Evolutionary conservation across 495 filamentous ascomycete genomes (phyloP).

Genomic region (Zalerion maritima): DNA sequence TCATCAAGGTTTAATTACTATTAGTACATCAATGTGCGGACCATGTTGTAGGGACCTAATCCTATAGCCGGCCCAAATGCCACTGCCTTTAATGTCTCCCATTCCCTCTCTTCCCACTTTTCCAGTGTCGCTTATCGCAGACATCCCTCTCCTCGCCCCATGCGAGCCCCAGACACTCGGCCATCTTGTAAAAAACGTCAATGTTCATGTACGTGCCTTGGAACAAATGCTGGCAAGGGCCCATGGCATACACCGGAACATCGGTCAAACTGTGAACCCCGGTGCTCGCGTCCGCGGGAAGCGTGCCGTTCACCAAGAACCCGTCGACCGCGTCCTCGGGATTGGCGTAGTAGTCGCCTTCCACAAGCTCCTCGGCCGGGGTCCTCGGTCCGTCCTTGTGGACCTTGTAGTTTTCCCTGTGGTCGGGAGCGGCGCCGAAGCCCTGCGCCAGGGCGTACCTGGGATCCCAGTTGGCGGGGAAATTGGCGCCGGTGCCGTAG

Average conservation of each 20-base stretch:
- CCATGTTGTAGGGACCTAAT: too few species aligned
- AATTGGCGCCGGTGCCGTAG: slow-evolving; percentile 51
- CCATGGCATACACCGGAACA: slow-evolving; percentile 57
- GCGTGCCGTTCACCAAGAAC: slow-evolving; percentile 52
- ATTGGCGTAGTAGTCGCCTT: slow-evolving; percentile 42
- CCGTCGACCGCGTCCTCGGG: slow-evolving; percentile 47
- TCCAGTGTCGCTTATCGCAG: too few species aligned
- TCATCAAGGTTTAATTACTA: too few species aligned
- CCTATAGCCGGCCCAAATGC: too few species aligned
- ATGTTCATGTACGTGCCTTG: slow-evolving; percentile 52
- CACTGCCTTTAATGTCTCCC: too few species aligned
- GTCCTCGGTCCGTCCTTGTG: slow-evolving; percentile 39
- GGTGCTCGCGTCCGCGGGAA: slow-evolving; percentile 37
- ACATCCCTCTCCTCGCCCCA: slow-evolving; percentile 10
- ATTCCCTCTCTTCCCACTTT: too few species aligned
- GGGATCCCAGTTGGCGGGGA: slow-evolving; percentile 63
- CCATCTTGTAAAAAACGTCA: slow-evolving; percentile 61
- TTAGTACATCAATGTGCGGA: too few species aligned
- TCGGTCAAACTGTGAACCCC: slow-evolving; percentile 65
- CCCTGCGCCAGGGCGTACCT: slow-evolving; percentile 58
- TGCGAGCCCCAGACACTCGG: slow-evolving; percentile 48
- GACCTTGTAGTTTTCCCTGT: slow-evolving; percentile 50
- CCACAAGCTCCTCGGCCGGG: slow-evolving; percentile 34
- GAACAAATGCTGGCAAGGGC: slow-evolving; percentile 58
- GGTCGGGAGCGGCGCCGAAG: slow-evolving; percentile 48